Percentiles rank a stretch among this genome's conserved stretches.
These are phyloP conservation scores for Colletotrichum sp. DNA, from an alignment of 2,329 filamentous ascomycete species.

Conservation along the genomic window DNA sequence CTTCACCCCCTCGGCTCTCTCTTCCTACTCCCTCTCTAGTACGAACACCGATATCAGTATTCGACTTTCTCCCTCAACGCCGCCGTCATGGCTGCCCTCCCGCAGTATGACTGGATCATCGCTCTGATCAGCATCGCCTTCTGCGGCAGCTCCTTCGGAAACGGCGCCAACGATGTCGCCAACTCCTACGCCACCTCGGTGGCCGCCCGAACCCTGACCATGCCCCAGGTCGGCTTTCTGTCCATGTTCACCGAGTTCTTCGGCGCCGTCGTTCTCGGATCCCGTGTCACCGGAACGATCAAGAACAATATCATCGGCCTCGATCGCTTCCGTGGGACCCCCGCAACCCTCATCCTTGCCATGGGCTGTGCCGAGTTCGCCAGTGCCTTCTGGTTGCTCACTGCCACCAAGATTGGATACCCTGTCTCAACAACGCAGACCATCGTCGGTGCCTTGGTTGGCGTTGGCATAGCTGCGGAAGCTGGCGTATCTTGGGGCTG, in stretches of 20 bases:
- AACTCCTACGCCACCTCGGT: conserved; percentile 60
- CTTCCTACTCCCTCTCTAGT: background rate
- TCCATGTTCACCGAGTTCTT: conserved; percentile 55
- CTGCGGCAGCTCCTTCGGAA: conserved; percentile 19
- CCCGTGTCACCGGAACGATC: conserved; percentile 47
- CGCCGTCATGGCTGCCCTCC: conserved; percentile 6
- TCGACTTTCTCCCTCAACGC: background rate
- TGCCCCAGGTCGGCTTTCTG: conserved; percentile 55
- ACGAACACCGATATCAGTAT: background rate
- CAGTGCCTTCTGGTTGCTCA: conserved; percentile 18
- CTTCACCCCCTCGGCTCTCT: background rate
- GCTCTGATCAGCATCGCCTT: conserved; percentile 20
- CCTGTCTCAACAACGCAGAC: conserved; percentile 20
- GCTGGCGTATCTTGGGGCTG: conserved; percentile 27
- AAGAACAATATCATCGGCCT: conserved; percentile 47
- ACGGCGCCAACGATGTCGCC: conserved; percentile 22
- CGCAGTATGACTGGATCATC: conserved; percentile 22
- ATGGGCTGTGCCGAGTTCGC: conserved; percentile 20
- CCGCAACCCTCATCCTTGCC: conserved; percentile 10
- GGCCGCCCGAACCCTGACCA: conserved; percentile 54
- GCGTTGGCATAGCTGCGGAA: conserved; percentile 32
- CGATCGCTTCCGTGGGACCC: conserved; percentile 34
- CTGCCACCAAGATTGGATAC: conserved; percentile 17
- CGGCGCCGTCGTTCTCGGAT: conserved; percentile 56
- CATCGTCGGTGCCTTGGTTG: conserved; percentile 18